Percentiles rank a stretch among this genome's conserved stretches.
Conservation (phyloP, 1,139 yeast species). For the Geotrichum citri-aurantii region DNA sequence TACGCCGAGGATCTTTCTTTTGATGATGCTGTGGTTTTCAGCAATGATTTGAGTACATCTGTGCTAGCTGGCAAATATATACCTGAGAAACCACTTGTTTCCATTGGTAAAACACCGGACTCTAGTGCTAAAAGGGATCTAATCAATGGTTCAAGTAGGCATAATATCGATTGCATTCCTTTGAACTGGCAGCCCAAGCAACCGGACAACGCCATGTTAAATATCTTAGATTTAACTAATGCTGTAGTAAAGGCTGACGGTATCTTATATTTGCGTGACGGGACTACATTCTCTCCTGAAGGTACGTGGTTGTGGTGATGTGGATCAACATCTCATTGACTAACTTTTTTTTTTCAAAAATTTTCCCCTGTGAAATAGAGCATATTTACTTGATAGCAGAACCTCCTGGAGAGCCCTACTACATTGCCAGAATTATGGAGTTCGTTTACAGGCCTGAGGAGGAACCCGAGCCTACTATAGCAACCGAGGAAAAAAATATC, state of each 20-base stretch:
- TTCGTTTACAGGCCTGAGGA: slow-evolving; percentile 41
- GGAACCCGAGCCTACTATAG: background rate
- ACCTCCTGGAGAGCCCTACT: slow-evolving; percentile 94
- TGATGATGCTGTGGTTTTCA: slow-evolving; percentile 3
- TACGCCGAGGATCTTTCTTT: slow-evolving; percentile 28
- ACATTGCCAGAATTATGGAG: slow-evolving; percentile 79
- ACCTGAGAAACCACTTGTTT: background rate
- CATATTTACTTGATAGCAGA: slow-evolving; percentile 82
- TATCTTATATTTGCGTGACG: slow-evolving; percentile 34
- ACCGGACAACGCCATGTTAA: slow-evolving; percentile 27
- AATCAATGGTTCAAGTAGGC: background rate
- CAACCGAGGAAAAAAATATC: background rate
- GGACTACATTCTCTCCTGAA: slow-evolving; percentile 31
- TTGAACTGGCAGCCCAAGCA: slow-evolving; percentile 37
- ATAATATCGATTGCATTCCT: slow-evolving; percentile 24
- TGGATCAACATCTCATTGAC: background rate
- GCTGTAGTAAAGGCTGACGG: slow-evolving; percentile 40
- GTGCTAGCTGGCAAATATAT: background rate
- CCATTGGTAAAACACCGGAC: background rate
- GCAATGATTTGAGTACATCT: background rate
- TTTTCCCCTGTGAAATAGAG: slow-evolving; percentile 38
- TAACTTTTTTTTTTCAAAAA: background rate
- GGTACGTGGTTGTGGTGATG: slow-evolving; percentile 25
- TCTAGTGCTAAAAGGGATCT: slow-evolving; percentile 1
- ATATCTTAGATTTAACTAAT: slow-evolving; percentile 38